A percentile compares a stretch with the other conserved stretches of the same genome.
phyloP scores from a whole-genome alignment of 345 rosid genomes.

The Eucalyptus melliodora region DNA sequence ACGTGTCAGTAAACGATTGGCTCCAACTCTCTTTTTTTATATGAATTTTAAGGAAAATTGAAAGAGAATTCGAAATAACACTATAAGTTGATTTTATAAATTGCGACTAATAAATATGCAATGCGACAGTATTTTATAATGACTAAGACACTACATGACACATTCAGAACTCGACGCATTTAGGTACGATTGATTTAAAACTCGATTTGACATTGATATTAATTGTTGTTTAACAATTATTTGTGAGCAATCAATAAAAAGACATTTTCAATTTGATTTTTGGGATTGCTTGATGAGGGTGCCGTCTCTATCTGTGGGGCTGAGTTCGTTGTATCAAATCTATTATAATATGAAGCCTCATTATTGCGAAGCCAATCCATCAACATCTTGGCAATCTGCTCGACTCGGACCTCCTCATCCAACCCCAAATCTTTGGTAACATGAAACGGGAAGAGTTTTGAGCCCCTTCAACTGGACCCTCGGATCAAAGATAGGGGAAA shows the following conservation, averaged over 20 bases:
- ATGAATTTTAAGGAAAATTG: background rate
- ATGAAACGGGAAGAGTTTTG: background rate
- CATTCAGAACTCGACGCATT: accelerated
- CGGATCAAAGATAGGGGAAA: background rate
- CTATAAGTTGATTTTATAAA: background rate
- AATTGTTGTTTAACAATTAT: background rate
- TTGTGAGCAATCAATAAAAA: background rate
- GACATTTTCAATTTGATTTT: background rate
- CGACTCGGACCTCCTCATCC: background rate
- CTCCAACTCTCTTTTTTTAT: background rate
- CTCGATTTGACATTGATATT: background rate
- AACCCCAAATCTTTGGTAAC: background rate
- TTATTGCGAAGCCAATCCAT: background rate
- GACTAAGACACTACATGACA: background rate
- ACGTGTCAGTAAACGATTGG: background rate
- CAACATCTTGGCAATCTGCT: background rate
- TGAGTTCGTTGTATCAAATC: no score
- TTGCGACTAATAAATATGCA: background rate
- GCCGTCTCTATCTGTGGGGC: background rate
- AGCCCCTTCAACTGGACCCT: background rate
- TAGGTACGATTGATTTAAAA: background rate
- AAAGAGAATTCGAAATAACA: background rate
- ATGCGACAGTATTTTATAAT: background rate
- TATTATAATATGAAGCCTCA: background rate
- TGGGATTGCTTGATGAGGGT: background rate